Conservation (phyloP, 805 yeast species). For the Ogataea trehaloabstinens region DNA sequence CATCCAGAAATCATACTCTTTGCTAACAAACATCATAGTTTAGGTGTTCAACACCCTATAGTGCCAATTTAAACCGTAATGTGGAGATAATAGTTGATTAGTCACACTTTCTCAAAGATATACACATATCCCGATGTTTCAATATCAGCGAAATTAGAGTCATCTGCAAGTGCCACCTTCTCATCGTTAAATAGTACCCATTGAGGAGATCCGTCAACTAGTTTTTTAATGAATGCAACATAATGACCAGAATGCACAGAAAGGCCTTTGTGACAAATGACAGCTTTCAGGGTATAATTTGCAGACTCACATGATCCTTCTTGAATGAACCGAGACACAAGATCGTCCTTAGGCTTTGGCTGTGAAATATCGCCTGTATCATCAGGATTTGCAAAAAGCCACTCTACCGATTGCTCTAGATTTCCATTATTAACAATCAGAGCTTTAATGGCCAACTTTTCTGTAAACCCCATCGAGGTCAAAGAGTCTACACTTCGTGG, state of each 20-base stretch:
- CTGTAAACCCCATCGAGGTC: slow-evolving; percentile 75
- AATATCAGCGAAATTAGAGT: slow-evolving; percentile 41
- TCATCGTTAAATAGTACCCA: slow-evolving; percentile 92
- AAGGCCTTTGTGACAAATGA: slow-evolving; percentile 85
- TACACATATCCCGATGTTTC: slow-evolving; percentile 49
- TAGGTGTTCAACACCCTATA: background rate
- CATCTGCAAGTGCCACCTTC: slow-evolving; percentile 65
- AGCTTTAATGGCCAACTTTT: slow-evolving; percentile 69
- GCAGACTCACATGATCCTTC: slow-evolving; percentile 2
- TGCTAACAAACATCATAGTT: background rate
- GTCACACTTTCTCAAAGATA: slow-evolving; percentile 30
- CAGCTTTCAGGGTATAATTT: slow-evolving; percentile 53
- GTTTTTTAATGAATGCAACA: slow-evolving; percentile 66
- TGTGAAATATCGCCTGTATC: slow-evolving; percentile 60
- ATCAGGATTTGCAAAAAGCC: slow-evolving; percentile 83
- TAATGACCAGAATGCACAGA: slow-evolving; percentile 93
- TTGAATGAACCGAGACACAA: slow-evolving; percentile 11
- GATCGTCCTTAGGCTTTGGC: slow-evolving; percentile 3
- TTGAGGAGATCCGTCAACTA: slow-evolving; percentile 36
- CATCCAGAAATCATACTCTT: background rate
- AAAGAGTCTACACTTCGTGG: slow-evolving; percentile 46
- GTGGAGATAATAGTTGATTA: too few species aligned
- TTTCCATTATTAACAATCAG: slow-evolving; percentile 56
- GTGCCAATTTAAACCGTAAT: too few species aligned
- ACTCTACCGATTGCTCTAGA: slow-evolving; percentile 78